A percentile compares a stretch with the other conserved stretches of the same genome.
Evolutionary conservation across 805 yeast genomes (phyloP).

Genomic region (Starmerella ratchasimensis): DNA sequence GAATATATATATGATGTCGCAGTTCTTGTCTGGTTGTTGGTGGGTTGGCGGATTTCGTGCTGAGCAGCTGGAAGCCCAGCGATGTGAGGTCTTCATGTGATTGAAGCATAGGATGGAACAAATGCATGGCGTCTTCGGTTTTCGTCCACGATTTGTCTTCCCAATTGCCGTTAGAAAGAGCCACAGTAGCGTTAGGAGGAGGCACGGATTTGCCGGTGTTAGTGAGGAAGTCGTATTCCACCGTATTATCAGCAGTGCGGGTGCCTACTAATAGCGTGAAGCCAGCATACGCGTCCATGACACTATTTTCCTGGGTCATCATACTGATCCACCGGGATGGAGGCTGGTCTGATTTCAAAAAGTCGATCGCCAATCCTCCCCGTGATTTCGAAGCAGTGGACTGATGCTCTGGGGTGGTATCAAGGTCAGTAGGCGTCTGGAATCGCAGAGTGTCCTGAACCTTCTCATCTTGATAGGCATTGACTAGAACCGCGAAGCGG

Average conservation of each 20-base stretch:
- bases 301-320: constrained; percentile 16
- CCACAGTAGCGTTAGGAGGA: constrained; percentile 30
- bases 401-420: too few relatives aligned
- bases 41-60: constrained; percentile 28
- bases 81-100: constrained; percentile 30
- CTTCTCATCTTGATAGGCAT: constrained; percentile 42
- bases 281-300: constrained; percentile 20
- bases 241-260: not conserved
- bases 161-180: constrained; percentile 56
- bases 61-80: constrained; percentile 40
- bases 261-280: constrained; percentile 21
- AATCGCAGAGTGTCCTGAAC: too few relatives aligned
- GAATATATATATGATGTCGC: constrained; percentile 53
- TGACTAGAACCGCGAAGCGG: constrained; percentile 61
- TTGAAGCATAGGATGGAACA: constrained; percentile 21
- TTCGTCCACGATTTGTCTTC: constrained; percentile 60
- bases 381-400: too few relatives aligned
- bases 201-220: constrained; percentile 8
- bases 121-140: constrained; percentile 40
- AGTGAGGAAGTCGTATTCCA: constrained; percentile 13
- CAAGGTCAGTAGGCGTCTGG: too few relatives aligned
- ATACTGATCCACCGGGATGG: constrained; percentile 37
- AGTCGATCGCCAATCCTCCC: constrained; percentile 39
- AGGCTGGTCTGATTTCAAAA: constrained; percentile 27
- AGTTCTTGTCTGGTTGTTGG: constrained; percentile 31